Conservation (phyloP, 768 basidiomycete genomes). For the Kwoniella heveanensis region DNA sequence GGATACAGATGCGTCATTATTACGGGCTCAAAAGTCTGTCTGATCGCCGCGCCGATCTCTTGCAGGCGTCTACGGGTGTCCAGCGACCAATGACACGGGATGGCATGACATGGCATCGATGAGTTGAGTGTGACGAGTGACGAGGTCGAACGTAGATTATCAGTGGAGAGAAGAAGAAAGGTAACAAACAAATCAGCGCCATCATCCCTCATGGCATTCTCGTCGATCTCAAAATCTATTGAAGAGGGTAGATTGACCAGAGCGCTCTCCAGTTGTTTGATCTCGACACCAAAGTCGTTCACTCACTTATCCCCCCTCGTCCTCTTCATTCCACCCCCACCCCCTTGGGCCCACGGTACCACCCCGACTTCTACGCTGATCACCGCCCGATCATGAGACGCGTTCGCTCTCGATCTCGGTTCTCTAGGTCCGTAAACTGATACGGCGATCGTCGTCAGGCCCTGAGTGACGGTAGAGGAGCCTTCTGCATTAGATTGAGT, state of each 20-base stretch:
- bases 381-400: conserved; percentile 81
- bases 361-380: conserved; percentile 87
- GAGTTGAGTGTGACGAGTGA: too few species aligned
- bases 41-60: conserved; percentile 82
- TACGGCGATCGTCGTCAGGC: conserved; percentile 82
- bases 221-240: too few species aligned
- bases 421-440: conserved; percentile 92
- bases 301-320: conserved; percentile 84
- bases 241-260: too few species aligned
- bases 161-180: too few species aligned
- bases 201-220: too few species aligned
- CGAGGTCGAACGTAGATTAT: too few species aligned
- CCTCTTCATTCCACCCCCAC: conserved; percentile 69
- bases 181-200: too few species aligned
- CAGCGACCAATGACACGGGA: too few species aligned
- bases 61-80: conserved; percentile 67
- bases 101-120: too few species aligned
- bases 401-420: conserved; percentile 74
- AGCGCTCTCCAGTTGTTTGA: too few species aligned
- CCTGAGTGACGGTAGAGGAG: conserved; percentile 78
- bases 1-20: conserved; percentile 89
- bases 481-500: conserved; percentile 77
- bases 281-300: too few species aligned
- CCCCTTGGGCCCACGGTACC: conserved; percentile 79
- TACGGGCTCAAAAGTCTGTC: conserved; percentile 94